Base-by-base conservation (phyloP, 192 early-diverging fungal genomes). In the Umbelopsis sp. region DNA sequence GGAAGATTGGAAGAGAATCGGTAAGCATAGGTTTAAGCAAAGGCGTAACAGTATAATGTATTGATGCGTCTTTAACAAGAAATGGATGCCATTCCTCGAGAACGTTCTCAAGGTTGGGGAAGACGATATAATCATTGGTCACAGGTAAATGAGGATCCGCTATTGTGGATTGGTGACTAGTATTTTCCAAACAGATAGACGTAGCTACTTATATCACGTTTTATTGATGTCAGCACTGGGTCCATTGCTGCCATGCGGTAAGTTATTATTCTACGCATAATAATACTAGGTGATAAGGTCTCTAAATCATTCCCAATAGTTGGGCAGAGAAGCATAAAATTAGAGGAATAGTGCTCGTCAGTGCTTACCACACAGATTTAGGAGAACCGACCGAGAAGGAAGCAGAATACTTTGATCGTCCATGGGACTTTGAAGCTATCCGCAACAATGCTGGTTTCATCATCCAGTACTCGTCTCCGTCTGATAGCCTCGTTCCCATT, bases 401-500 rank as follows among this genome's bases (percentile, higher is more conserved):
- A 33, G 55, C 55, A 27, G 55, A 61, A n/a, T 61, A 61, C 15
- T 61, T 61, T 61, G 11, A 10, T 7, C 25, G 25, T 15, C 55
- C 55, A 61, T 61, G 27, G 27, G n/a, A 61, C 4, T 61, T 35
- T 35, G 55, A 22, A 16, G 55, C 27, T 30, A 61, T 61, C 16
- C 25, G 55, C 1, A 15, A 35, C 25, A 61, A 61, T 30, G 27
- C 27, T 7, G 25, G 15, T 16, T 61, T 61, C 25, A 61, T 61
- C 55, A 61, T 61, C 4, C 55, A 61, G 30, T 61, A 35, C 33
- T 35, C 66, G 6, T 67, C 66, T 1, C 74, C 74, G 37, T 70
- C 49, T 22, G 81, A 82, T 50, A 41, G 51, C 9, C 33, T 80
- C 33, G 78, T 82, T 13, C 81, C 81, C 1, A 79, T 82, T 47